These are phyloP conservation scores for Penicilliopsis zonata DNA, from an alignment of 495 filamentous ascomycete species.

Conservation along the genomic window DNA sequence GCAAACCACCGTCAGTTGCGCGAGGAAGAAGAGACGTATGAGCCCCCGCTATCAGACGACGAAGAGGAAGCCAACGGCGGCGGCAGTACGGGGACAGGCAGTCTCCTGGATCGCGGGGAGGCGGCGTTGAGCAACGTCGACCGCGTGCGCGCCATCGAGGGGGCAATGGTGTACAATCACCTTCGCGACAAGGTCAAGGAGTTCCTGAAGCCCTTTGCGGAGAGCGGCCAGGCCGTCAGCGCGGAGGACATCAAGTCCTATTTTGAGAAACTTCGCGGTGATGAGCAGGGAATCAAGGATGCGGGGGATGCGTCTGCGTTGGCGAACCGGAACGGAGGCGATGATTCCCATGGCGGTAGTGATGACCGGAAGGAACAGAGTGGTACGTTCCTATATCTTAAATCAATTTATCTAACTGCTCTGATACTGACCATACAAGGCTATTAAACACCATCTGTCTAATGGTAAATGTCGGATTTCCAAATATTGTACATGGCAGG, in stretches of 20 bases:
- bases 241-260: conserved; percentile 94
- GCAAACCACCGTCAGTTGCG: conserved; percentile 61
- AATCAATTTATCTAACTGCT: too few relatives aligned
- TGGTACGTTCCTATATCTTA: conserved; percentile 21
- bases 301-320: conserved; percentile 20
- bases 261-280: conserved; percentile 86
- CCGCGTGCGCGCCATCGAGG: conserved; percentile 85
- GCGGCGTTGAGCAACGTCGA: conserved; percentile 82
- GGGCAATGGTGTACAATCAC: conserved; percentile 94
- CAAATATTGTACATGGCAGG: too few relatives aligned
- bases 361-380: conserved; percentile 24
- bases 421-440: too few relatives aligned
- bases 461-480: too few relatives aligned
- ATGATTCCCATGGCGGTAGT: conserved; percentile 9
- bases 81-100: conserved; percentile 51
- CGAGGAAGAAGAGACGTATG: conserved; percentile 87
- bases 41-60: conserved; percentile 67
- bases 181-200: conserved; percentile 87
- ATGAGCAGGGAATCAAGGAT: conserved; percentile 48
- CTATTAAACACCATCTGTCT: too few relatives aligned
- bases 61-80: conserved; percentile 28
- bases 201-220: conserved; percentile 87
- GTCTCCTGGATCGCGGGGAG: conserved; percentile 79
- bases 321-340: conserved; percentile 5
- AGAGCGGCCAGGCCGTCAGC: conserved; percentile 70